Evolutionary conservation across 2,329 filamentous ascomycete species (phyloP).

Genomic region (Phoma herbarum): DNA sequence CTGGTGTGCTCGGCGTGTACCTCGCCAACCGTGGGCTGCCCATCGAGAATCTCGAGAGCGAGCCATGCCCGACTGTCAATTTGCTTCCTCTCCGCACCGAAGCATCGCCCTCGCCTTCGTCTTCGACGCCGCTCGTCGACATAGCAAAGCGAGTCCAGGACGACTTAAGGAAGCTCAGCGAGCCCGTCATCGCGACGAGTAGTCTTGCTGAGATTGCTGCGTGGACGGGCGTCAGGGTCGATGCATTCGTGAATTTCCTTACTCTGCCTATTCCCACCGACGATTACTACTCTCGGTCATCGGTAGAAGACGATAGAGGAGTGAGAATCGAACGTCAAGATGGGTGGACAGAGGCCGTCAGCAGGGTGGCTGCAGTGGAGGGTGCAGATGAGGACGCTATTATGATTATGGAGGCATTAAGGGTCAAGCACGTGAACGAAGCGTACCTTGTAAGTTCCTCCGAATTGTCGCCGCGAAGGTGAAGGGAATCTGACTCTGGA

Average conservation of each 20-base stretch:
- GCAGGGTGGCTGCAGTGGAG: conserved; percentile 26
- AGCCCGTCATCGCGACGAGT: conserved; percentile 63
- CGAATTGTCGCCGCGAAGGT: no score
- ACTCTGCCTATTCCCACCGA: conserved; percentile 57
- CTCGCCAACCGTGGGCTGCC: conserved; percentile 76
- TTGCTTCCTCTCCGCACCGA: conserved; percentile 75
- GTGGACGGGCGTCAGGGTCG: conserved; percentile 77
- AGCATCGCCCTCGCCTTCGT: conserved; percentile 28
- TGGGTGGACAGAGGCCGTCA: conserved; percentile 32
- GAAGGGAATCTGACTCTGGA: conserved; percentile 22
- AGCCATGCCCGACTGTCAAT: conserved; percentile 70
- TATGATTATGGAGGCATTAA: conserved; percentile 31
- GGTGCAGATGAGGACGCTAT: conserved; percentile 12
- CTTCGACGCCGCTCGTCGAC: conserved; percentile 51
- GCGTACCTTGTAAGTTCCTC: conserved; percentile 52
- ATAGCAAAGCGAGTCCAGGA: conserved; percentile 70
- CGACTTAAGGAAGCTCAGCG: conserved; percentile 71
- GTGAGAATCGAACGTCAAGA: conserved; percentile 31
- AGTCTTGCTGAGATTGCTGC: conserved; percentile 74
- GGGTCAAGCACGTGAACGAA: conserved; percentile 31
- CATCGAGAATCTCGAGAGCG: conserved; percentile 55
- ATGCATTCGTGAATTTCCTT: conserved; percentile 85
- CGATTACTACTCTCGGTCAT: background rate
- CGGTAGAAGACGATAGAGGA: conserved; percentile 18
- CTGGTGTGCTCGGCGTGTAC: conserved; percentile 83